Percentiles rank a stretch among this genome's conserved stretches.
phyloP scores from a whole-genome alignment of 1,284 basidiomycete genomes.

The Xerocomus cyaneibrunnescens region DNA sequence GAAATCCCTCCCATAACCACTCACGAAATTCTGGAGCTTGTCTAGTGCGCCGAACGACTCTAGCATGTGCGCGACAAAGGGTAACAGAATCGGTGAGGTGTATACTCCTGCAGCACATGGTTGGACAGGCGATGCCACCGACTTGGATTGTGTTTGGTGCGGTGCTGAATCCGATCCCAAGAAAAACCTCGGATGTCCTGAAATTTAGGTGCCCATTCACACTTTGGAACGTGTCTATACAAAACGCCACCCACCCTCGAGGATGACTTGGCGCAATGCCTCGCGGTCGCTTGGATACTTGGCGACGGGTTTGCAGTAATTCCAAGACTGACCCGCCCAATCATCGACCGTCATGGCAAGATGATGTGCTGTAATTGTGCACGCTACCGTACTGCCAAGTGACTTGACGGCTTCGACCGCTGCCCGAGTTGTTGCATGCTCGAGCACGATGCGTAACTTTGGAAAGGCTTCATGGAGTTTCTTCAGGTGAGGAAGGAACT shows the following conservation, averaged over 20 bases:
- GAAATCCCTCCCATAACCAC: slow-evolving; percentile 75
- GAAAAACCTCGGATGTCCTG: slow-evolving; percentile 95
- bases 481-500: slow-evolving; percentile 87
- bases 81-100: slow-evolving; percentile 88
- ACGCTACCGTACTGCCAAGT: slow-evolving; percentile 88
- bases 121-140: slow-evolving; percentile 67
- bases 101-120: slow-evolving; percentile 93
- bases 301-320: slow-evolving; percentile 98
- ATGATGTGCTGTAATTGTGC: slow-evolving; percentile 98
- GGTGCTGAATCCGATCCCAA: slow-evolving; percentile 97
- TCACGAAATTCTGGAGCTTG: slow-evolving; percentile 77
- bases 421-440: slow-evolving; percentile 97
- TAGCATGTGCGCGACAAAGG: slow-evolving; percentile 80
- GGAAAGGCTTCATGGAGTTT: slow-evolving; percentile 88
- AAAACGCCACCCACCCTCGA: slow-evolving; percentile 54
- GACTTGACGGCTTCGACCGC: slow-evolving; percentile 90
- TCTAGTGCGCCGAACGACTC: slow-evolving; percentile 87
- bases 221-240: background rate
- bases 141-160: slow-evolving; percentile 82
- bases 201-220: slow-evolving; percentile 4
- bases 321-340: slow-evolving; percentile 94
- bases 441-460: slow-evolving; percentile 92
- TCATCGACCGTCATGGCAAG: slow-evolving; percentile 94
- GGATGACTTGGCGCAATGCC: slow-evolving; percentile 82
- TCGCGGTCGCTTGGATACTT: slow-evolving; percentile 92